Base-by-base conservation (phyloP, 805 yeast genomes). In the Nakazawaea molendinolei region DNA sequence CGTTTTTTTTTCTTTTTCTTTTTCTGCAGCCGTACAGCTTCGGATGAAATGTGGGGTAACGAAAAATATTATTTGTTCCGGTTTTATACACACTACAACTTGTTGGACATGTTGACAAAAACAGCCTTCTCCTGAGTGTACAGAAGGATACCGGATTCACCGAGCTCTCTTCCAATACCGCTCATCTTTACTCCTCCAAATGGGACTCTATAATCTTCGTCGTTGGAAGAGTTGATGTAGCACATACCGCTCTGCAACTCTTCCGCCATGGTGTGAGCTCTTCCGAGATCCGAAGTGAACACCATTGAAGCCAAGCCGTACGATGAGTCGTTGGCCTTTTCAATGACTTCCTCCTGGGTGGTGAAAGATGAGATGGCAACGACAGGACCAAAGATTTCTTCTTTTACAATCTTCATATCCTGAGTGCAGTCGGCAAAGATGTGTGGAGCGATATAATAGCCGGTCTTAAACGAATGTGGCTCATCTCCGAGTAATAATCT, bases 371-470 rank as follows among this genome's bases (percentile, higher is more conserved):
- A 74, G 23, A 81, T 65, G 6, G 76, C 67, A 18, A 79, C 86
- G 23, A 86, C 95, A 12, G 95, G 95, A 14, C 95, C 95, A 56
- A 86, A 86, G 40, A 86, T 84, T 60, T 86, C 95, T 58, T 86
- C 95, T 45, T 69, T 68, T 39, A 79, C 81, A 34, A 86, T 73
- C 41, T 70, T 64, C 74, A 79, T 78, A 22, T 67, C 56, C 43
- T 79, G 78, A 36, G 65, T 69, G 33, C 82, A 86, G 49, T 82
- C 83, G 18, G 79, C 69, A 48, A 85, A 84, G 28, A 86, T 67
- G 4, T 94, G 83, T 40, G 95, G 95, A 48, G 74, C 69, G 46
- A 85, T 65, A 55, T 62, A 86, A 60, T 59, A 84, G 4, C 94
- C 95, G 39, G 63, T 64, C 28, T 62, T 59, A 17, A 61, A 65